Evolutionary conservation across 305 asterid genomes (phyloP).

Genomic region (Fraxinus platypoda): DNA sequence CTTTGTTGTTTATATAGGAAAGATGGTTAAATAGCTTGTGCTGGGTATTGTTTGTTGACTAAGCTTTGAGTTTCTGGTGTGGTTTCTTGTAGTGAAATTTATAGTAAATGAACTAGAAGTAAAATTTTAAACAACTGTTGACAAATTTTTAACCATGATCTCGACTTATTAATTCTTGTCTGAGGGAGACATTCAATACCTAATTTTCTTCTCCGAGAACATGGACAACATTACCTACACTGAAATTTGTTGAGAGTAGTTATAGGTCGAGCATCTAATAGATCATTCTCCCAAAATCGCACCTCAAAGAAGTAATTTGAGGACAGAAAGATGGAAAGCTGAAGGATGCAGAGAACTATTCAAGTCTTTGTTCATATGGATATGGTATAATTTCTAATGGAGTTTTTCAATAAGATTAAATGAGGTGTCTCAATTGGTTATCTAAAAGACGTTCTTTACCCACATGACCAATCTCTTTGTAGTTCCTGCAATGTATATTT

Average conservation of each 20-base stretch:
- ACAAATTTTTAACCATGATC: neutral
- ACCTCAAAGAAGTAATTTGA: neutral
- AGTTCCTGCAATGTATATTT: neutral
- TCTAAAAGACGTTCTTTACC: neutral
- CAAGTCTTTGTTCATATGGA: neutral
- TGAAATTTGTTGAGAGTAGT: neutral
- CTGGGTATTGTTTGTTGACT: neutral
- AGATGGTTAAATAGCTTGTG: neutral
- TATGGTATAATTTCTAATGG: neutral
- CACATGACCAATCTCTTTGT: neutral
- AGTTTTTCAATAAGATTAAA: neutral
- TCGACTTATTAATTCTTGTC: neutral
- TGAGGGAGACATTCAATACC: neutral
- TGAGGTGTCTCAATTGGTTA: neutral
- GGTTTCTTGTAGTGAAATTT: neutral
- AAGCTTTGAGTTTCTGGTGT: neutral
- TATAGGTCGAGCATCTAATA: neutral
- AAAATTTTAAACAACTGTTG: neutral
- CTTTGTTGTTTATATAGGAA: neutral
- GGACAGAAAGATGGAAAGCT: neutral
- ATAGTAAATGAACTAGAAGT: neutral
- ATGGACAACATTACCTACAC: neutral
- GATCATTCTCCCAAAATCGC: neutral
- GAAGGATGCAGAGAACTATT: neutral
- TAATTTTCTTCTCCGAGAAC: neutral